Conservation (phyloP, 2,329 filamentous ascomycete species). For the Aspergillus quadricinctus region DNA sequence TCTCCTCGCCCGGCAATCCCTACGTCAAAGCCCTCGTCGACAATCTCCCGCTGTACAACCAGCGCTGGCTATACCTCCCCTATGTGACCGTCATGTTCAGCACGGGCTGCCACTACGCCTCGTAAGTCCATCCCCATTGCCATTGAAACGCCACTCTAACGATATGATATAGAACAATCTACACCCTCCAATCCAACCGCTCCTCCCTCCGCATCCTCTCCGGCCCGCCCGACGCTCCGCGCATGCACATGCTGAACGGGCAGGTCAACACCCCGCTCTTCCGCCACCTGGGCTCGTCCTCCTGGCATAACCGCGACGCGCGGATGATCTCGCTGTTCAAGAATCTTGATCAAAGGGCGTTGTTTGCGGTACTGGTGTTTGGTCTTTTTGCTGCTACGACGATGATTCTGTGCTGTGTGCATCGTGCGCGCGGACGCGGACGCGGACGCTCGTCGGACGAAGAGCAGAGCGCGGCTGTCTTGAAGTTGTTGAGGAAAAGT, state of each 20-base stretch:
- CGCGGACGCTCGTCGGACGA: neutral
- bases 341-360: conserved; percentile 1
- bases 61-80: conserved; percentile 37
- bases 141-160: neutral
- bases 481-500: neutral
- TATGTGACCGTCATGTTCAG: conserved; percentile 44
- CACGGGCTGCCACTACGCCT: conserved; percentile 42
- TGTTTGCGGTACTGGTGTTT: conserved; percentile 4
- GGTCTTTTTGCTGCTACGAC: neutral
- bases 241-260: conserved; percentile 39
- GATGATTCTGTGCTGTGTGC: neutral
- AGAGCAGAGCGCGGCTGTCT: neutral
- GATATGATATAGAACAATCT: conserved; percentile 28
- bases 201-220: conserved; percentile 34
- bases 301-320: conserved; percentile 41
- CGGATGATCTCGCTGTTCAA: conserved; percentile 21
- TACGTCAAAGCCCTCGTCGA: conserved; percentile 33
- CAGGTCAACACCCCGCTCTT: conserved; percentile 39
- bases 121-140: too few relatives aligned
- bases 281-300: conserved; percentile 41
- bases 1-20: conserved; percentile 31
- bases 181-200: conserved; percentile 32
- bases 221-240: conserved; percentile 23
- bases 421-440: neutral
- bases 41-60: conserved; percentile 34